Evolutionary conservation across 176 grass and related monocot species (phyloP).

Genomic region (Ananas comosus): DNA sequence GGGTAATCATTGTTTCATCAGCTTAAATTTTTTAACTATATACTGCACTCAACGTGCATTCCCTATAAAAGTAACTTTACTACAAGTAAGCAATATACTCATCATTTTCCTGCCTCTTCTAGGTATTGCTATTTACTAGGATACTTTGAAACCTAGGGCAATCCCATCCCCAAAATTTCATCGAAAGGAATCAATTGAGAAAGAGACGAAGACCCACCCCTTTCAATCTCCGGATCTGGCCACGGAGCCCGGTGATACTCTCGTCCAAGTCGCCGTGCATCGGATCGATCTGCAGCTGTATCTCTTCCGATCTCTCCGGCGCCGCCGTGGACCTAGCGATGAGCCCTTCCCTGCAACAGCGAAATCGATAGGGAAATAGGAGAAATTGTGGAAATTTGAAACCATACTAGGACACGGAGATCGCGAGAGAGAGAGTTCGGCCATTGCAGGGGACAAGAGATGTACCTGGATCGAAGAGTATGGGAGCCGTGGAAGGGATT

Average conservation of each 20-base stretch:
- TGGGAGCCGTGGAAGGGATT: slow-evolving; percentile 42
- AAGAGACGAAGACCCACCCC: slow-evolving; percentile 29
- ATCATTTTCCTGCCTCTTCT: no score
- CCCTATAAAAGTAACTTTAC: no score
- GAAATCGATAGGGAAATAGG: neutral
- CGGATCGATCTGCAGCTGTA: slow-evolving; percentile 70
- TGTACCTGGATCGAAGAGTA: slow-evolving; percentile 24
- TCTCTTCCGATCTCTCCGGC: slow-evolving; percentile 43
- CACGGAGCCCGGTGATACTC: slow-evolving; percentile 44
- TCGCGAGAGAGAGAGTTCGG: slow-evolving; percentile 1
- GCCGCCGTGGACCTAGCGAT: slow-evolving; percentile 21
- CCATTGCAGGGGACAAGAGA: neutral
- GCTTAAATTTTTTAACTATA: no score
- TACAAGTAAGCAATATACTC: no score
- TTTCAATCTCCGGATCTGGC: slow-evolving; percentile 49
- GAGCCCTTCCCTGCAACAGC: slow-evolving; percentile 46
- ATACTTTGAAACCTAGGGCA: no score
- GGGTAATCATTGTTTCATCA: no score
- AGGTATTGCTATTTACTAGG: no score
- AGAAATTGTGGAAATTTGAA: slow-evolving; percentile 5
- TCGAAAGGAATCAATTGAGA: neutral
- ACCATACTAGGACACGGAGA: neutral
- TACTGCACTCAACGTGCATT: no score
- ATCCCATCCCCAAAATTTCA: neutral
- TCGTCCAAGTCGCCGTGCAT: slow-evolving; percentile 60